A percentile compares a stretch with the other conserved stretches of the same genome.
Conservation (phyloP, 371 early-diverging fungal genomes). For the Mortierella sp. region DNA sequence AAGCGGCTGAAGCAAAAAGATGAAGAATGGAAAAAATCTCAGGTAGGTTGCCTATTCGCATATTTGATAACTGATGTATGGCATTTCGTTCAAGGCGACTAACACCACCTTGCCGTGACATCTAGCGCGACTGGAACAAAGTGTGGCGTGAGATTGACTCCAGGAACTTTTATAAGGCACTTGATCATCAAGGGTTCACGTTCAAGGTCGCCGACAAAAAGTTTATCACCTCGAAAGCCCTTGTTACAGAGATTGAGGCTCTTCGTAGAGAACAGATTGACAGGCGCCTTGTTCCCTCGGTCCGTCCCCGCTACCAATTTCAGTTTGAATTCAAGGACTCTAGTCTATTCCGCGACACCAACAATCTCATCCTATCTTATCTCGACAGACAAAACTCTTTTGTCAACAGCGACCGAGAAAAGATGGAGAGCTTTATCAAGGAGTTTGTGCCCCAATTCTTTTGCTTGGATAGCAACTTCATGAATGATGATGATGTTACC, state of each 20-base stretch:
- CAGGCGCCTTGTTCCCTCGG: conserved; percentile 50
- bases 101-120: background rate
- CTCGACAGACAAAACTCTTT: conserved; percentile 68
- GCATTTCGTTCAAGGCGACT: background rate
- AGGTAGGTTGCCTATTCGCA: conserved; percentile 56
- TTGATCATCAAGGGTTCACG: conserved; percentile 94
- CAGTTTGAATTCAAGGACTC: conserved; percentile 71
- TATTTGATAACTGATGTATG: no score
- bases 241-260: conserved; percentile 89
- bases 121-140: conserved; percentile 91
- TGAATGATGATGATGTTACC: conserved; percentile 58
- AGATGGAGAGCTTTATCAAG: conserved; percentile 81
- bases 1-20: conserved; percentile 98
- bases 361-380: conserved; percentile 68
- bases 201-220: conserved; percentile 94
- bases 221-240: conserved; percentile 79
- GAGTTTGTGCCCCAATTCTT: conserved; percentile 83
- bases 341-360: conserved; percentile 74
- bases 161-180: conserved; percentile 96
- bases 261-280: conserved; percentile 67
- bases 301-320: conserved; percentile 68
- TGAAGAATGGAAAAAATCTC: conserved; percentile 93
- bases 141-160: conserved; percentile 96
- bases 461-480: conserved; percentile 61
- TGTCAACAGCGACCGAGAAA: conserved; percentile 73